Conservation (phyloP, 1,139 yeast species). For the Scheffersomyces stambukii region DNA sequence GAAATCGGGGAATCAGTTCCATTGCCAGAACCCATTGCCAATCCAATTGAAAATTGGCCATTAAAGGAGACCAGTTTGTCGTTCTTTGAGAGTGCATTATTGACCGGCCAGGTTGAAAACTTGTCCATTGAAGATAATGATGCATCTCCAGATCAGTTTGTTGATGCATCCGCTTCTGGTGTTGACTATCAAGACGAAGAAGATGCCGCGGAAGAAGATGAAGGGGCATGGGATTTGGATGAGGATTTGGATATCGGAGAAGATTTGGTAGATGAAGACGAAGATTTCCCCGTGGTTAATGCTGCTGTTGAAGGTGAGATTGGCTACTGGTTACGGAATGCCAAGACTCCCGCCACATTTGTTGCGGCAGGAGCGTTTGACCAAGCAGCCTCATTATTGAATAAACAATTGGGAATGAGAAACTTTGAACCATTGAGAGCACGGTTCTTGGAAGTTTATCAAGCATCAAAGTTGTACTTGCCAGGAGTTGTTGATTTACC, state of each 20-base stretch:
- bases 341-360: conserved; percentile 87
- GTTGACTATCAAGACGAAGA: conserved; percentile 37
- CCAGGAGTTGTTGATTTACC: conserved; percentile 71
- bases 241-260: conserved; percentile 45
- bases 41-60: conserved; percentile 73
- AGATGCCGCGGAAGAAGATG: conserved; percentile 44
- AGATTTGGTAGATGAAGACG: conserved; percentile 30
- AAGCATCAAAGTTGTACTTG: conserved; percentile 70
- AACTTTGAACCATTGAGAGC: conserved; percentile 83
- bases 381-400: conserved; percentile 87
- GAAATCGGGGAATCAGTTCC: conserved; percentile 39
- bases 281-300: conserved; percentile 26
- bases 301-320: conserved; percentile 51
- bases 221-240: conserved; percentile 57
- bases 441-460: conserved; percentile 80
- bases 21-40: conserved; percentile 44
- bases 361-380: conserved; percentile 97
- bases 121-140: conserved; percentile 48
- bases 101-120: conserved; percentile 70
- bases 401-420: conserved; percentile 83
- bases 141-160: conserved; percentile 11
- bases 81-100: conserved; percentile 79
- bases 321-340: conserved; percentile 81
- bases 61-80: conserved; percentile 67
- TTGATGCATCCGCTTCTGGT: conserved; percentile 18